Evolutionary conservation across 768 basidiomycete species (phyloP), one percentile per base, ranked within the genome.

Genomic region (Plicaturopsis crispa): DNA sequence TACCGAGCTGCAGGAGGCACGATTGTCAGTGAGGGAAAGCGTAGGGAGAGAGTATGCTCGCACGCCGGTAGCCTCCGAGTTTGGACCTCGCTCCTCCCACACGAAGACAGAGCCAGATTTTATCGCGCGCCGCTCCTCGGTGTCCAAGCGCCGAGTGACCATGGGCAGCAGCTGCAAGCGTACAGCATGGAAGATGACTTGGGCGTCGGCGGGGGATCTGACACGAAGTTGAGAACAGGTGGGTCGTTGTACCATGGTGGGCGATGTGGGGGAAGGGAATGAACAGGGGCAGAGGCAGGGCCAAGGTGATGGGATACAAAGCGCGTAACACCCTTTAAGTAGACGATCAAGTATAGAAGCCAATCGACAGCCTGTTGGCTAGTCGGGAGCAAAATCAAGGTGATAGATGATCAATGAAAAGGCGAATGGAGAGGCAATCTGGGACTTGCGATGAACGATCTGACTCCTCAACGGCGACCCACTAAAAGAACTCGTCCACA

Each of bases 21-120:
- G 44, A 10, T 41, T 38, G 35, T 33, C 36, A 2, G 18, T 16
- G n/a, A 38, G 33, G 38, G 49, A 42, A 45, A 49, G 41, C 39
- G 43, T 31, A 40, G 33, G 14, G 18, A 31, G 30, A 22, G 24
- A 37, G 40, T 33, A 33, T 37, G 10, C 24, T 61, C 73, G 52
- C 52, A 84, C 80, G 43, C 81, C 80, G 33, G 74, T 75, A 20
- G 75, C 68, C 44, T 83, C 84, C 35, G 76, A 58, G 44, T 73
- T 75, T 11, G 80, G 69, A 4, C 78, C 78, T 40, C 85, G 69
- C 55, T 89, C 86, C 53, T 88, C 84, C 85, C 86, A 89, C 26
- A 89, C 84, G 46, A 76, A 89, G 23, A 88, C 78, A 41, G 73
- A 75, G 11, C 86, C 85, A 1, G 84, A 73, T n/a, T 62, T 47